phyloP scores from a whole-genome alignment of 2,329 filamentous ascomycete species.

The Colletotrichum sp. region DNA sequence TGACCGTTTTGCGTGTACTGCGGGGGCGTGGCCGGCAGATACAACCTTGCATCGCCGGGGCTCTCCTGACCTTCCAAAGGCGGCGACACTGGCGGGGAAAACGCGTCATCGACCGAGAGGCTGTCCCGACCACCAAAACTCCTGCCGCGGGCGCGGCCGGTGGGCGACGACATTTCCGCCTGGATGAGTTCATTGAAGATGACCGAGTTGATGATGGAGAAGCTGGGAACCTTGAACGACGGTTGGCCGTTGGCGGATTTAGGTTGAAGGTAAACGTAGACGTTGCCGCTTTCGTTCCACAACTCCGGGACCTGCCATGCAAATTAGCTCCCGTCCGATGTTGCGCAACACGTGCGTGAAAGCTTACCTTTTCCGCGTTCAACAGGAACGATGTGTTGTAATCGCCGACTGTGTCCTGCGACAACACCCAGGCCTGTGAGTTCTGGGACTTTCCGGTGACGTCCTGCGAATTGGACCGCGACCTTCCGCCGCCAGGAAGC shows the following conservation, averaged over 20 bases:
- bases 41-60: slow-evolving; percentile 52
- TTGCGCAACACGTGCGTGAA: slow-evolving; percentile 9
- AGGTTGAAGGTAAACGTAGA: slow-evolving; percentile 63
- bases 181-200: slow-evolving; percentile 60
- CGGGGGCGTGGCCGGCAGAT: slow-evolving; percentile 54
- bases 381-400: slow-evolving; percentile 60
- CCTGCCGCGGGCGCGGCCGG: slow-evolving; percentile 35
- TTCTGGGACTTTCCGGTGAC: slow-evolving; percentile 22
- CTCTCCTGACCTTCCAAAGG: slow-evolving; percentile 35
- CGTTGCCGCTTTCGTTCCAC: slow-evolving; percentile 66
- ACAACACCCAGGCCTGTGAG: slow-evolving; percentile 59
- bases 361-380: slow-evolving; percentile 60
- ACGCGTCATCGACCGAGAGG: slow-evolving; percentile 55
- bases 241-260: slow-evolving; percentile 54
- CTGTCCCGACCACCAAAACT: slow-evolving; percentile 55
- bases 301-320: slow-evolving; percentile 63
- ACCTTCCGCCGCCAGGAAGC: slow-evolving; percentile 53
- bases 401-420: slow-evolving; percentile 55
- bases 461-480: slow-evolving; percentile 55
- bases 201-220: slow-evolving; percentile 58
- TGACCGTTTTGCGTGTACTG: slow-evolving; percentile 32
- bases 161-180: slow-evolving; percentile 41
- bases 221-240: slow-evolving; percentile 65
- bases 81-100: slow-evolving; percentile 40
- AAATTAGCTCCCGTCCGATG: slow-evolving; percentile 14